Base-by-base conservation (phyloP, 441 rosid species). In the Gossypium lobatum region DNA sequence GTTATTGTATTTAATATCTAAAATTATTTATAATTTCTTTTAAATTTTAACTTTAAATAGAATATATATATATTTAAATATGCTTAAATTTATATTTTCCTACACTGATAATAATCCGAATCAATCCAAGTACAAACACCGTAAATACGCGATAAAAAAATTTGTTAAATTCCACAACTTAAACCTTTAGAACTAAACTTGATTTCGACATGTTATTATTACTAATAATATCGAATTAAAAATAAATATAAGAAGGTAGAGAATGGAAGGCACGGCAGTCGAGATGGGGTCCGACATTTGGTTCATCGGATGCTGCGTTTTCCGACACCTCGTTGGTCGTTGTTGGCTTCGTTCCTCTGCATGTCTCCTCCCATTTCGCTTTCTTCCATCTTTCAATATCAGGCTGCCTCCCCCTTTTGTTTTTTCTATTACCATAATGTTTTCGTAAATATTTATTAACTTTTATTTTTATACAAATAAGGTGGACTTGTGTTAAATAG, bases 271-370 rank as follows among this genome's bases (percentile, higher is more conserved):
- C 71, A 31, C 57, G 71, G 59, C 31, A 18, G 70, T 20, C 66
- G 62, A 74, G 20, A 10, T 45, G 48, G 39, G 9, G 60, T 46
- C 80, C 75, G 73, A 75, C 81, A 77, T 71, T 77, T 75, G 77
- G 64, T 77, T 76, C 74, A 37, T 74, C 69, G 70, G 42, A 60
- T 21, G 77, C 74, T 58, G 26, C 59, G 73, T 58, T 39, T 61
- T 60, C 76, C 80, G 55, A 74, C 80, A 46, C 80, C 79, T 84
- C 80, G 70, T 74, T 68, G 75, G 64, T 76, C 74, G 74, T 13
- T 58, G 73, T 13, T 62, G 73, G 67, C 66, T 50, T 61, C 70
- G 79, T 76, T 21, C 57, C 23, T 45, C 63, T 45, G 68, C 55
- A 42, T 63, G 62, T 70, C 79, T 52, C 73, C 73, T 48, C 55